Evolutionary conservation across 768 basidiomycete genomes (phyloP).

Genomic region (Leucocoprinus birnbaumii): DNA sequence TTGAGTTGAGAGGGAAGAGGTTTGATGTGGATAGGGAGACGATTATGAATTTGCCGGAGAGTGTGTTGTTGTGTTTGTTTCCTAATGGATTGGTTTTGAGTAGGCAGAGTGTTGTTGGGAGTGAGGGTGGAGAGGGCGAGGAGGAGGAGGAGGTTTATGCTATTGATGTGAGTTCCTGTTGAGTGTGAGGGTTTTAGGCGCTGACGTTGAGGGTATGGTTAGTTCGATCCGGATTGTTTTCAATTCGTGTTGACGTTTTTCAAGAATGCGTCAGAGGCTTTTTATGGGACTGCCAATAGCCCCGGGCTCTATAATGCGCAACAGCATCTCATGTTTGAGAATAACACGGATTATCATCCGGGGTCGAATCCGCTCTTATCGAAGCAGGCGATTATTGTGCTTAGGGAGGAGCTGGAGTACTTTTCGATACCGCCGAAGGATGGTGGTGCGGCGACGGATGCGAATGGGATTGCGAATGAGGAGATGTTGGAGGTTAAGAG

Average conservation of each 20-base stretch:
- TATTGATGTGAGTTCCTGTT: conserved; percentile 77
- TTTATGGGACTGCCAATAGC: conserved; percentile 79
- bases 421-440: conserved; percentile 89
- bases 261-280: conserved; percentile 78
- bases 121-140: conserved; percentile 60
- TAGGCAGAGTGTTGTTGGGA: conserved; percentile 74
- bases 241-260: conserved; percentile 93
- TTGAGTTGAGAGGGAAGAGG: conserved; percentile 88
- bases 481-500: conserved; percentile 78
- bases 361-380: conserved; percentile 84
- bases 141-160: conserved; percentile 94
- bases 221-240: conserved; percentile 99
- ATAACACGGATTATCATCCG: conserved; percentile 60
- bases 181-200: conserved; percentile 1
- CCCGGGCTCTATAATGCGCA: conserved; percentile 79
- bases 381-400: conserved; percentile 98
- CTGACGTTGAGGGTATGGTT: conserved; percentile 9
- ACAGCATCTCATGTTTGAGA: conserved; percentile 68
- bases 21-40: conserved; percentile 97
- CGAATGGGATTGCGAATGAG: conserved; percentile 77
- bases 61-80: conserved; percentile 92
- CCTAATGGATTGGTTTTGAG: conserved; percentile 95
- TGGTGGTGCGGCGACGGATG: conserved; percentile 62
- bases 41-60: conserved; percentile 98
- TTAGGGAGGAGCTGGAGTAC: conserved; percentile 97